Percentiles rank a stretch among this genome's conserved stretches.
Evolutionary conservation across 805 yeast genomes (phyloP).

Genomic region (Huiozyma naganishii): DNA sequence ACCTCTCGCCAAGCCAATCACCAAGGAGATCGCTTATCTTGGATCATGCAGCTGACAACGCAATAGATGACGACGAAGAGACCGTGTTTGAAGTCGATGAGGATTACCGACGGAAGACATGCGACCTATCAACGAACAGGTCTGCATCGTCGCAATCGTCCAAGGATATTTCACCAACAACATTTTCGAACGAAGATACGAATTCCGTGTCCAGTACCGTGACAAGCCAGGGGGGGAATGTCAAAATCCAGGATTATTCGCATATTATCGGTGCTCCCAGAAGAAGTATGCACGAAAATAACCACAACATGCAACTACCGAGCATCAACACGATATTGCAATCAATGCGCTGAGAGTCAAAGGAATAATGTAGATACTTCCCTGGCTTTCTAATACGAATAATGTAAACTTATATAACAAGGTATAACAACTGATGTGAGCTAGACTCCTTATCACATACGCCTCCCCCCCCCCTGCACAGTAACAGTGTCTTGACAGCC

Average conservation of each 20-base stretch:
- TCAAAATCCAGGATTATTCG: slow-evolving; percentile 3
- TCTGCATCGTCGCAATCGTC: slow-evolving; percentile 4
- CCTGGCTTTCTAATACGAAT: too few species aligned
- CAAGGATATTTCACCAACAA: slow-evolving; percentile 14
- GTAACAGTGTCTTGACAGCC: too few species aligned
- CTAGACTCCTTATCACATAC: too few species aligned
- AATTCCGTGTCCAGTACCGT: slow-evolving; percentile 1
- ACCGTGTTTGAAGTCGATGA: background rate
- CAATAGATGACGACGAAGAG: background rate
- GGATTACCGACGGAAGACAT: background rate
- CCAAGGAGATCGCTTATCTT: slow-evolving; percentile 8
- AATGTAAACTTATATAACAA: too few species aligned
- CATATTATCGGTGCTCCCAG: background rate
- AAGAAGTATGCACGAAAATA: background rate
- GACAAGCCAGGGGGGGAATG: background rate
- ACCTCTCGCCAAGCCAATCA: slow-evolving; percentile 11
- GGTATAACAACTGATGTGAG: too few species aligned
- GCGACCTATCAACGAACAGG: background rate
- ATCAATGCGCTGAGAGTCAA: slow-evolving; percentile 9
- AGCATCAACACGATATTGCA: slow-evolving; percentile 20
- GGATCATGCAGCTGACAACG: background rate
- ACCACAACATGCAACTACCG: slow-evolving; percentile 11
- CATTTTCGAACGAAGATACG: slow-evolving; percentile 7
- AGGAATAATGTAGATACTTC: too few species aligned
- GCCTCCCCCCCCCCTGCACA: too few species aligned